Base-by-base conservation (phyloP, 169 alveolate species). In the Cytauxzoon felis region DNA sequence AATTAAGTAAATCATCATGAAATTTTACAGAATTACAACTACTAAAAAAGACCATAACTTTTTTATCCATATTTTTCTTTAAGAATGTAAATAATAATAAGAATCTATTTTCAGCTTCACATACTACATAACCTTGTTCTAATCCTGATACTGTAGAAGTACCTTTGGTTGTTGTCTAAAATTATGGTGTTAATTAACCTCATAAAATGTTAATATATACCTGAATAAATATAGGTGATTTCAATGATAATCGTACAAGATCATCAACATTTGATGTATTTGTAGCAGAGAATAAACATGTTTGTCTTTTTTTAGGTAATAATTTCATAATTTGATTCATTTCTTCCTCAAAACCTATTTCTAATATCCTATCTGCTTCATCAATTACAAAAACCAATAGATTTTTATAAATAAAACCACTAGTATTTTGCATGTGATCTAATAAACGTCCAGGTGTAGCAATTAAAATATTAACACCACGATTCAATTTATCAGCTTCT, bases 341-440 rank as follows among this genome's bases (percentile, higher is more conserved):
- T 87, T 98, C 99, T 79, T 96, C 99, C 84, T 98, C 99, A 81
- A 96, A 98, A n/a, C 99, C 99, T 42, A 95, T 93, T 81, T 96
- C 97, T 57, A 98, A 86, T 24, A 98, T 93, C 27, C 98, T 88
- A 87, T 96, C 99, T 0, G 99, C 99, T 88, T 98, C 99, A 76
- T 98, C 99, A 42, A 98, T 95, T 50, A 95, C 93, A 57, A 98
- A 86, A 80, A 93, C 91, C 70, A 92, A 73, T 70, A 98, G 89
- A 79, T 98, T 98, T 81, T 94, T 93, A 80, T 84, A 96, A 29
- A 91, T 84, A 80, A 98, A 98, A 24, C 97, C 98, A 69, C 93
- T 91, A 40, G 99, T 96, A 80, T 96, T 96, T 67, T 96, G 96
- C 90, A 98, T 88, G 88, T 98, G 99, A 71, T 98, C 99, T 34